These are phyloP conservation scores for Pouteria glomerata DNA, from an alignment of 148 eudicot species.

Conservation along the genomic window DNA sequence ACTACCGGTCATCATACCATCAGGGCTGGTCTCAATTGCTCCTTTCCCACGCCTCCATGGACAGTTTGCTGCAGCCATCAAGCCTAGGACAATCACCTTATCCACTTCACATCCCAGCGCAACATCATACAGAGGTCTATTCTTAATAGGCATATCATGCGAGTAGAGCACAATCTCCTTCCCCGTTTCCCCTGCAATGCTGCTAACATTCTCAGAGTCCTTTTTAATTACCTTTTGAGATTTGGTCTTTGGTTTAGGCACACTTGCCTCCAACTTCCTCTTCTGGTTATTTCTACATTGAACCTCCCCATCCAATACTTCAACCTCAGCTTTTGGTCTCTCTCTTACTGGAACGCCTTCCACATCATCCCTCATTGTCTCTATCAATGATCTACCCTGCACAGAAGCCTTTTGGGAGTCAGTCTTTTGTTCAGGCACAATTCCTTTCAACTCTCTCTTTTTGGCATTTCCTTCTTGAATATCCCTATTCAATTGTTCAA, in stretches of 20 bases:
- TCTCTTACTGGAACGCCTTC: slow-evolving; percentile 4
- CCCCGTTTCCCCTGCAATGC: slow-evolving; percentile 8
- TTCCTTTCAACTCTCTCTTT: slow-evolving; percentile 4
- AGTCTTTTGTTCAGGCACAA: too few relatives aligned
- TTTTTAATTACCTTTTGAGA: slow-evolving; percentile 4
- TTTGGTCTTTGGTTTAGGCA: slow-evolving; percentile 5
- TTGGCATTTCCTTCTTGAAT: slow-evolving; percentile 10
- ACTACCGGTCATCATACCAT: slow-evolving; percentile 13
- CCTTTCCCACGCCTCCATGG: slow-evolving; percentile 31
- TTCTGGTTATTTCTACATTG: slow-evolving; percentile 10
- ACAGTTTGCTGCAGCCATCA: slow-evolving; percentile 39
- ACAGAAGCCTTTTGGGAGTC: not conserved
- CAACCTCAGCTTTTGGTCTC: slow-evolving; percentile 4
- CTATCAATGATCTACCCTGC: slow-evolving; percentile 8
- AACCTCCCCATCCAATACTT: slow-evolving; percentile 9
- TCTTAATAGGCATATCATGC: slow-evolving; percentile 24
- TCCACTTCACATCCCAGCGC: too few relatives aligned
- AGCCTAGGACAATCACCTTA: slow-evolving; percentile 37
- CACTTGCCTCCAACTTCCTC: slow-evolving; percentile 2
- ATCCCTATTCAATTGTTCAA: slow-evolving; percentile 4
- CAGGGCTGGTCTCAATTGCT: slow-evolving; percentile 6
- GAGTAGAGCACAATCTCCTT: slow-evolving; percentile 26
- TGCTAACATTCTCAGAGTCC: slow-evolving; percentile 10
- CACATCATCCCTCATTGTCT: not conserved
- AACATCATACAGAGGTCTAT: slow-evolving; percentile 13